A percentile compares a stretch with the other conserved stretches of the same genome.
Conservation (phyloP, 768 basidiomycete species). For the Phylloporus sp. region DNA sequence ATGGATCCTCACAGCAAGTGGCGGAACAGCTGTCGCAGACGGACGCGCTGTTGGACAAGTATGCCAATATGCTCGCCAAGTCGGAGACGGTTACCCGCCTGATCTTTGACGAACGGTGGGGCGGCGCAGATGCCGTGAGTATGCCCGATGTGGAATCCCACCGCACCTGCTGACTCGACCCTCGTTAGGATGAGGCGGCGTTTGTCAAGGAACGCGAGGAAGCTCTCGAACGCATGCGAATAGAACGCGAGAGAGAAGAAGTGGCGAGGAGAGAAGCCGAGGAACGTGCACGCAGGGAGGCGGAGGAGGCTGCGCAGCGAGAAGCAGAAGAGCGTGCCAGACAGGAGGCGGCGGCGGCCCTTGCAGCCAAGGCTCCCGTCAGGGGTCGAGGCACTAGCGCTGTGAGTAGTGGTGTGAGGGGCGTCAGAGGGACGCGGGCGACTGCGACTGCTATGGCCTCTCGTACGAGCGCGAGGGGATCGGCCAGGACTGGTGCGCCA, state of each 20-base stretch:
- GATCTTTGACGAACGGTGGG: slow-evolving; percentile 75
- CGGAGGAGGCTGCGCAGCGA: slow-evolving; percentile 34
- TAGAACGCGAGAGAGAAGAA: slow-evolving; percentile 36
- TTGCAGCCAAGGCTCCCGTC: slow-evolving; percentile 17
- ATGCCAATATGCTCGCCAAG: slow-evolving; percentile 62
- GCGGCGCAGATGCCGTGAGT: slow-evolving; percentile 68
- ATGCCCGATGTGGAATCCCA: neutral
- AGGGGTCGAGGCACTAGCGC: slow-evolving; percentile 44
- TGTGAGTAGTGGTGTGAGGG: slow-evolving; percentile 57
- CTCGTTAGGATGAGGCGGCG: slow-evolving; percentile 53
- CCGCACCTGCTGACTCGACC: neutral
- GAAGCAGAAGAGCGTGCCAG: slow-evolving; percentile 49
- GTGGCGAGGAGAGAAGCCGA: slow-evolving; percentile 40
- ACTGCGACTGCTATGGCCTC: slow-evolving; percentile 43
- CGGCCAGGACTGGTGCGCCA: slow-evolving; percentile 36
- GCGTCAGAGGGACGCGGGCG: slow-evolving; percentile 69
- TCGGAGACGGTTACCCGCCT: slow-evolving; percentile 66
- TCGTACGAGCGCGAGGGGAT: slow-evolving; percentile 46
- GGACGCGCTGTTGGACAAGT: slow-evolving; percentile 70
- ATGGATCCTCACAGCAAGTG: slow-evolving; percentile 45
- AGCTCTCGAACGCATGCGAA: slow-evolving; percentile 22
- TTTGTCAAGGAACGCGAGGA: slow-evolving; percentile 44
- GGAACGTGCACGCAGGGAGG: slow-evolving; percentile 30
- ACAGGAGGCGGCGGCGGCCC: slow-evolving; percentile 44
- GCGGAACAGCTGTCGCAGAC: slow-evolving; percentile 67